These are phyloP conservation scores for Neurospora intermedia DNA, from an alignment of 495 filamentous ascomycete genomes.

Conservation along the genomic window DNA sequence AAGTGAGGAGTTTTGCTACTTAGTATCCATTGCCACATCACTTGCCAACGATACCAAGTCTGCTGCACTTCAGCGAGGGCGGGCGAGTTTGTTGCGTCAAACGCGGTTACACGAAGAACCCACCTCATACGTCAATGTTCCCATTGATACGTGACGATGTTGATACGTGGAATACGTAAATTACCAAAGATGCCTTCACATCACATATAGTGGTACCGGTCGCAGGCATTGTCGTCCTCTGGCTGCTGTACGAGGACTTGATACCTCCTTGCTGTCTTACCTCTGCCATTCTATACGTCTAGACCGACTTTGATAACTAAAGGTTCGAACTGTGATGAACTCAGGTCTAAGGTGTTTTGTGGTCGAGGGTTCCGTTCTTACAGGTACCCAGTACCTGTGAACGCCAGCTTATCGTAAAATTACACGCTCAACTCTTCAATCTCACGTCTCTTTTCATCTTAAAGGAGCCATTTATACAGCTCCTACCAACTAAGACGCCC, in stretches of 20 bases:
- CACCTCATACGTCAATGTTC: not conserved
- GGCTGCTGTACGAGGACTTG: not conserved
- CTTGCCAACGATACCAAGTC: not conserved
- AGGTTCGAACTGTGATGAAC: not conserved
- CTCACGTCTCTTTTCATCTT: no score
- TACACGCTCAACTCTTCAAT: no score
- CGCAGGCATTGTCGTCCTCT: not conserved
- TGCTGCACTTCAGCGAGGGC: not conserved
- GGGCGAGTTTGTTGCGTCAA: not conserved
- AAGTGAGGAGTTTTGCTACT: not conserved
- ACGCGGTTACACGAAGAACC: not conserved
- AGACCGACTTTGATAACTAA: not conserved
- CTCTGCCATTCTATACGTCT: not conserved
- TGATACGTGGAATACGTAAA: not conserved
- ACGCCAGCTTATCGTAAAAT: no score
- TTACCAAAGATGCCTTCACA: not conserved
- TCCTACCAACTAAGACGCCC: not conserved
- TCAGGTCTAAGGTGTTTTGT: no score
- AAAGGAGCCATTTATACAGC: no score
- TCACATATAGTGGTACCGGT: not conserved
- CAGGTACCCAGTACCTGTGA: no score
- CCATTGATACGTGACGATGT: not conserved
- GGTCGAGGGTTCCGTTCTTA: no score
- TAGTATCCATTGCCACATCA: not conserved
- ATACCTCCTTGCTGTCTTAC: not conserved